Base-by-base conservation (phyloP, 2,329 filamentous ascomycete species). In the Fusarium virguliforme region DNA sequence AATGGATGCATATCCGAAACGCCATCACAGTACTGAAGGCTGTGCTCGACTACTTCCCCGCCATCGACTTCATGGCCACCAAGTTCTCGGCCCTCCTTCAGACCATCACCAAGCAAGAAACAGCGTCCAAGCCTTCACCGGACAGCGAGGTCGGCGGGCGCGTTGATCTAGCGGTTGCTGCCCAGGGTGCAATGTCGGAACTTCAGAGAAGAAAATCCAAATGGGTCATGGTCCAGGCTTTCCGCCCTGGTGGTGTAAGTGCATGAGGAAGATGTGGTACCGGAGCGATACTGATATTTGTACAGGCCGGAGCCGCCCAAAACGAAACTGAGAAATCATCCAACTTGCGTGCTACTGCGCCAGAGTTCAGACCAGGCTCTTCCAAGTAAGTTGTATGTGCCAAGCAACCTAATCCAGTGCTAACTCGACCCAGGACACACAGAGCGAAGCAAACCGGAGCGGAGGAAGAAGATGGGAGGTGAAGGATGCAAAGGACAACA, bases 1-100 rank as follows among this genome's bases (percentile, higher is more conserved):
- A 98, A 81, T 99, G 96, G 88, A 98, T 98, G 92, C 95, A 98
- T 80, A 97, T 98, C 78, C 91, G 95, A 61, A 99, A 99, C 79
- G 94, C 94, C 48, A 97, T 98, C 73, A 96, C 92, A 64, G 87
- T 98, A 4, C 85, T 99, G 65, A 97, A 96, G 78, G 88, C 89
- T 10, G 87, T 97, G 53, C 88, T 94, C 26, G 90, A 94, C 56
- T 88, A 90, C 75, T 99, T 97, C 85, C 97, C 96, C 4, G 92
- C 91, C 15, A 89, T 98, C 64, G 94, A 97, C 77, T 96, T 94
- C 80, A 95, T 97, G 87, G 96, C 94, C 35, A 86, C 85, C 40
- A 87, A 88, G 72, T 90, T 91, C 67, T 86, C 88, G 34, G 84
- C 87, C 37, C 86, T 92, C 72, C 85, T 93, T 22, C 88, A 90